Conservation (phyloP, 495 filamentous ascomycete genomes). For the Paragyromitra xinjiangensis region DNA sequence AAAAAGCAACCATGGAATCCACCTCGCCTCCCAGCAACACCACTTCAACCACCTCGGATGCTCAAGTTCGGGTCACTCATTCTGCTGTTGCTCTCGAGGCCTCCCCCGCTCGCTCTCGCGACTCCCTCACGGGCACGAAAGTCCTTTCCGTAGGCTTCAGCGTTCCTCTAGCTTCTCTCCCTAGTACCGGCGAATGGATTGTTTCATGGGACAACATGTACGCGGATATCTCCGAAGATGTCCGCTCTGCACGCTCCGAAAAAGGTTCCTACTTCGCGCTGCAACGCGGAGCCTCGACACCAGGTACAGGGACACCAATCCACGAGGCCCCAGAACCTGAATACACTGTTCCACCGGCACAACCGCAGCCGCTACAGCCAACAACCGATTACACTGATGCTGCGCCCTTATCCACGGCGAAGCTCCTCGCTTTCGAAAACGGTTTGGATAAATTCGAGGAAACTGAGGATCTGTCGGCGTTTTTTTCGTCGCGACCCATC, state of each 20-base stretch:
- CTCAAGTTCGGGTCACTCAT: slow-evolving; percentile 34
- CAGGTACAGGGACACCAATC: slow-evolving; percentile 38
- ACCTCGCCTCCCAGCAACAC: slow-evolving; percentile 14
- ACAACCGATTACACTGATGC: slow-evolving; percentile 46
- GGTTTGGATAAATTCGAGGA: slow-evolving; percentile 52
- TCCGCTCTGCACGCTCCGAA: slow-evolving; percentile 53
- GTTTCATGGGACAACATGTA: slow-evolving; percentile 57
- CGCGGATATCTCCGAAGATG: slow-evolving; percentile 40
- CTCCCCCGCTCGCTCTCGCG: slow-evolving; percentile 18
- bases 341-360: slow-evolving; percentile 25
- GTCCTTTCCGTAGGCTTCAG: slow-evolving; percentile 54
- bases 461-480: slow-evolving; percentile 49
- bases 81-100: slow-evolving; percentile 43
- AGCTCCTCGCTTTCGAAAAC: slow-evolving; percentile 56
- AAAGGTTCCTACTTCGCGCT: slow-evolving; percentile 56
- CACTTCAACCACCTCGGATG: slow-evolving; percentile 14
- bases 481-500: slow-evolving; percentile 54
- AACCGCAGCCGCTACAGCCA: slow-evolving; percentile 32
- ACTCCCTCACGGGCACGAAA: slow-evolving; percentile 46
- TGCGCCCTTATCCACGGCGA: slow-evolving; percentile 53
- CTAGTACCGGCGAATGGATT: slow-evolving; percentile 52
- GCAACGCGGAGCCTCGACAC: slow-evolving; percentile 40
- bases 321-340: slow-evolving; percentile 28
- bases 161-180: slow-evolving; percentile 12
- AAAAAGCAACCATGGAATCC: slow-evolving; percentile 49